Evolutionary conservation across 176 grass and related monocot genomes (phyloP), one percentile per base, ranked within the genome.

Genomic region (Alopecurus myosuroides): DNA sequence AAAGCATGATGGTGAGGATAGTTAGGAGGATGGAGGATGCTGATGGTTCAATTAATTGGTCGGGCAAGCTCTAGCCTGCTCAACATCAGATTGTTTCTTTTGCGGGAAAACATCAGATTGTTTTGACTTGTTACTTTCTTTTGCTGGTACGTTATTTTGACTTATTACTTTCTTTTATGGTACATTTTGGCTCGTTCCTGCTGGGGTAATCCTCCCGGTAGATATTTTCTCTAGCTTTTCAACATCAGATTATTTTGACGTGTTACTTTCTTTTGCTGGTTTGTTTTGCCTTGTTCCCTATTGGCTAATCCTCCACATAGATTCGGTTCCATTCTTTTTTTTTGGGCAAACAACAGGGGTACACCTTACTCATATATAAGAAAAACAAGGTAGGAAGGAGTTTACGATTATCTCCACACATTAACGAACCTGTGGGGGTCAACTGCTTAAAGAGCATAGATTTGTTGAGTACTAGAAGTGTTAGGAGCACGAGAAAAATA

Each of bases 11-110:
- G 30, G 49, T 20, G 29, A 19, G 41, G 56, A 37, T 31, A 11
- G 15, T 4, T 57, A 57, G 25, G 53, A 30, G 42, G 44, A 45
- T 2, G 41, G 71, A 39, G 15, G 50, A 48, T 49, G 44, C 11
- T 13, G 30, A 55, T 62, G 76, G 84, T 29, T 61, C 57, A 61
- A 61, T 61, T 61, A 61, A 86, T 6, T 18, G 76, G 51, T 71
- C 51, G 84, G 28, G 17, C 28, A 4, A 3, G 76, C 9, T 49
- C 13, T 3, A 35, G 4, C 11, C 7, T 18, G 28, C 19, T 23
- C 0, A 4, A 31, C 35, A 73, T 72, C 76, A 11, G 19, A 25
- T 34, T 70, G 33, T 11, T 63, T 29, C n/a, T n/a, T n/a, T n/a
- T n/a, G n/a, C n/a, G n/a, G n/a, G n/a, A n/a, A n/a, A 4, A 31